Conservation (phyloP, 1,284 basidiomycete species). For the Retiboletus fuscus region DNA sequence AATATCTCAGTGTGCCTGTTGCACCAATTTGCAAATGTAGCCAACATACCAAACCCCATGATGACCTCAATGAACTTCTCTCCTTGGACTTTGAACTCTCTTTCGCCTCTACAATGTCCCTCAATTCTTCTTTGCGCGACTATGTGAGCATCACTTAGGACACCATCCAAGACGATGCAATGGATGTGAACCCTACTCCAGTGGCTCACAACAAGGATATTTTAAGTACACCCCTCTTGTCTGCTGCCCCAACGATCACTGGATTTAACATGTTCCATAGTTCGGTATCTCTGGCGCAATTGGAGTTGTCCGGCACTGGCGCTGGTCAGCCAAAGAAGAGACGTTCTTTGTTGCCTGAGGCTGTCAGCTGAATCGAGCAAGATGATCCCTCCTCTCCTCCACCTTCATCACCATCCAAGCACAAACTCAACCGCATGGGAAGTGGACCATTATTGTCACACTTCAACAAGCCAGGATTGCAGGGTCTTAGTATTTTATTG, state of each 20-base stretch:
- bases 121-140: slow-evolving; percentile 73
- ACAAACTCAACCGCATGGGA: slow-evolving; percentile 72
- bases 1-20: slow-evolving; percentile 60
- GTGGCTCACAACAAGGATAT: slow-evolving; percentile 42
- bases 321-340: too few species aligned
- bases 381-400: too few species aligned
- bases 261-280: too few species aligned
- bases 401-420: slow-evolving; percentile 74
- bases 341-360: too few species aligned
- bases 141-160: slow-evolving; percentile 59
- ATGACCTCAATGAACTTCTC: slow-evolving; percentile 73
- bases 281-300: too few species aligned
- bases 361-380: too few species aligned
- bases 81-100: slow-evolving; percentile 81
- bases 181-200: slow-evolving; percentile 77
- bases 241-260: slow-evolving; percentile 64
- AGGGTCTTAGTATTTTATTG: slow-evolving; percentile 65
- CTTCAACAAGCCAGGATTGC: slow-evolving; percentile 70
- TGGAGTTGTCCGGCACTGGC: too few species aligned
- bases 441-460: slow-evolving; percentile 58
- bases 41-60: slow-evolving; percentile 54
- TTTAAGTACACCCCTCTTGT: slow-evolving; percentile 55
- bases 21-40: slow-evolving; percentile 62
- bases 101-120: slow-evolving; percentile 82
- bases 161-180: slow-evolving; percentile 64